Evolutionary conservation across 2,329 filamentous ascomycete genomes (phyloP), one percentile per base, ranked within the genome.

Genomic region (Ophiostoma himal-ulmi): DNA sequence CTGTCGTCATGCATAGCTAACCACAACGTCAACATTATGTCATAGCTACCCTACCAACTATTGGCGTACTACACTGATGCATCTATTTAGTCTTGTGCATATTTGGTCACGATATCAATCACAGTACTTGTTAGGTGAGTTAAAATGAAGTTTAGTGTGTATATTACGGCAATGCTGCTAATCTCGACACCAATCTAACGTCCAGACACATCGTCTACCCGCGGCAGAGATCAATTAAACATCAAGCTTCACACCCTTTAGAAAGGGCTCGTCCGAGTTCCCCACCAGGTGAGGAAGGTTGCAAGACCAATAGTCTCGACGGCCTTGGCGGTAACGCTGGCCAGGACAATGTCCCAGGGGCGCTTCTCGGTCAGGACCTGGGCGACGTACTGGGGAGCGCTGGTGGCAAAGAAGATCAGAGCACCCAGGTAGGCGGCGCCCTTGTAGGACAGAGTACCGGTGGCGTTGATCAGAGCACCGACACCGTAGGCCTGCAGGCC

Each of bases 281-380:
- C 94, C 94, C 94, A 98, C 91, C 92, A 98, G 79, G 93, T 97
- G 77, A 98, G 85, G 87, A 98, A 93, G 77, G 97, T 80, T 74
- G 91, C 93, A 71, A 98, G 87, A 74, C 94, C 95, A 72, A 98
- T 88, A 3, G 95, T 97, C 88, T 98, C 95, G 76, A 97, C 87
- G 76, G 95, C 83, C 82, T 95, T 94, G 78, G 92, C 90, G 68
- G 95, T 82, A 73, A 91, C 88, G 78, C 91, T 91, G 75, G 97
- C 90, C 75, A 92, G 93, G 75, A 98, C 88, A 73, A 92, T 94
- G 82, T 98, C 94, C 71, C 95, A 82, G 69, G 94, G 92, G 72
- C 94, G 91, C 87, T 94, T 96, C 88, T 98, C 94, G 66, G 91
- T 89, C 79, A 96, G 85, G 80, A 97, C 79, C 81, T 97, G 92